phyloP scores from a whole-genome alignment of 768 basidiomycete genomes.

The Brasilioporus rufonigricans region DNA sequence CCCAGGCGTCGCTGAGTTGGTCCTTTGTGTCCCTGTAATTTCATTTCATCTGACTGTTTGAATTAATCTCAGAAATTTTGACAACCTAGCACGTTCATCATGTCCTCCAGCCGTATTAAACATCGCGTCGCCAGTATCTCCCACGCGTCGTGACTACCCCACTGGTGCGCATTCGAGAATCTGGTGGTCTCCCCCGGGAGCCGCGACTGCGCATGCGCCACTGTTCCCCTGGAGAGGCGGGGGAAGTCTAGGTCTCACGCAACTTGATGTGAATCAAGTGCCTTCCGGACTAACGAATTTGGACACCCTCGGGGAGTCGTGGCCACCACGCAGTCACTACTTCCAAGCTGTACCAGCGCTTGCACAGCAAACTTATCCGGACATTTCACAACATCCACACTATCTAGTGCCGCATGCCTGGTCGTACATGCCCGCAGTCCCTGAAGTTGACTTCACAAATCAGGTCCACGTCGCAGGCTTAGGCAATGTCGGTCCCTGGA shows the following conservation, averaged over 20 bases:
- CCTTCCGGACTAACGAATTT: conserved; percentile 5
- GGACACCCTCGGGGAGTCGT: neutral
- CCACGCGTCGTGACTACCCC: neutral
- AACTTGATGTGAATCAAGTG: conserved; percentile 3
- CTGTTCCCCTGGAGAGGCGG: neutral
- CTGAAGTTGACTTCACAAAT: neutral
- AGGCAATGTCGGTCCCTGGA: neutral
- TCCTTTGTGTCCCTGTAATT: neutral
- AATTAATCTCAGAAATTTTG: conserved; percentile 5
- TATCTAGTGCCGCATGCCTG: neutral
- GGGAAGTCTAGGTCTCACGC: neutral
- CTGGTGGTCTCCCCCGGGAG: neutral
- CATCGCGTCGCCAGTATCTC: neutral
- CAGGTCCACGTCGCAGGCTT: neutral
- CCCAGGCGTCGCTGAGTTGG: conserved; percentile 10
- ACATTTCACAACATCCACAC: neutral
- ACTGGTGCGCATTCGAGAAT: neutral
- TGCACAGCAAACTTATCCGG: conserved; percentile 3
- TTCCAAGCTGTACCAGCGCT: conserved; percentile 22
- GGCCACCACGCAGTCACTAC: neutral
- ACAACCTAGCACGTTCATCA: neutral
- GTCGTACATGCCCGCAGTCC: neutral
- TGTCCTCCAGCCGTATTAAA: neutral
- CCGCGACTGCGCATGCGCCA: neutral
- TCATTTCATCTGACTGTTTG: neutral